Evolutionary conservation across 768 basidiomycete species (phyloP).

Genomic region (Boletus rufocinnamomeus): DNA sequence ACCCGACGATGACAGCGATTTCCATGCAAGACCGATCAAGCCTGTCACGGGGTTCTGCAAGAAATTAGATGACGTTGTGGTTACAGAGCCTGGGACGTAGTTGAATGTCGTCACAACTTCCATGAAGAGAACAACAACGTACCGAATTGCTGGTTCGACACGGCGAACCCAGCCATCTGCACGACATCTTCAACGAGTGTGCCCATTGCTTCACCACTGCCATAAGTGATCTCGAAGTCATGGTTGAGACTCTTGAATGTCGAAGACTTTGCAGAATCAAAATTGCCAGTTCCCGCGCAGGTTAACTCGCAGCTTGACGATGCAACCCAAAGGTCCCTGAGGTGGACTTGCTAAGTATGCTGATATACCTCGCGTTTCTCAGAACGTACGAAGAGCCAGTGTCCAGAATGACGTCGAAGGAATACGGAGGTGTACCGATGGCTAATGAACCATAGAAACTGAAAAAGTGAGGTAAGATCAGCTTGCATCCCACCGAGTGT

Average conservation of each 20-base stretch:
- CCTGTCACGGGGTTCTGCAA: slow-evolving; percentile 60
- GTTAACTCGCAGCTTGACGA: slow-evolving; percentile 32
- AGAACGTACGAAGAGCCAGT: slow-evolving; percentile 44
- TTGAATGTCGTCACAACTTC: slow-evolving; percentile 8
- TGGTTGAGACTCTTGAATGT: slow-evolving; percentile 37
- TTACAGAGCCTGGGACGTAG: slow-evolving; percentile 41
- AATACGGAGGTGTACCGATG: slow-evolving; percentile 46
- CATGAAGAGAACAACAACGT: slow-evolving; percentile 18
- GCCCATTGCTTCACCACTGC: slow-evolving; percentile 48
- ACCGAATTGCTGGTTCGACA: slow-evolving; percentile 60
- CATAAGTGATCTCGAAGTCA: slow-evolving; percentile 45
- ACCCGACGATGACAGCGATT: slow-evolving; percentile 55
- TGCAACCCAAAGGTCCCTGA: slow-evolving; percentile 54
- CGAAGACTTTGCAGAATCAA: slow-evolving; percentile 36
- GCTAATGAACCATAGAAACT: slow-evolving; percentile 40
- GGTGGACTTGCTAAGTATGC: slow-evolving; percentile 25
- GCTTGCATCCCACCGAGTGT: not conserved
- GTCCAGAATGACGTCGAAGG: slow-evolving; percentile 53
- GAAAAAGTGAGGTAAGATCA: not conserved
- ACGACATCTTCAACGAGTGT: slow-evolving; percentile 62
- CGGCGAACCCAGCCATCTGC: slow-evolving; percentile 64
- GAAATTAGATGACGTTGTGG: slow-evolving; percentile 35
- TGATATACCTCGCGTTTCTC: not conserved
- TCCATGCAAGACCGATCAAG: slow-evolving; percentile 74
- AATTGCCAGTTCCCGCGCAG: slow-evolving; percentile 37